These are phyloP conservation scores for Epithele typhae DNA, from an alignment of 768 basidiomycete species.

Conservation along the genomic window DNA sequence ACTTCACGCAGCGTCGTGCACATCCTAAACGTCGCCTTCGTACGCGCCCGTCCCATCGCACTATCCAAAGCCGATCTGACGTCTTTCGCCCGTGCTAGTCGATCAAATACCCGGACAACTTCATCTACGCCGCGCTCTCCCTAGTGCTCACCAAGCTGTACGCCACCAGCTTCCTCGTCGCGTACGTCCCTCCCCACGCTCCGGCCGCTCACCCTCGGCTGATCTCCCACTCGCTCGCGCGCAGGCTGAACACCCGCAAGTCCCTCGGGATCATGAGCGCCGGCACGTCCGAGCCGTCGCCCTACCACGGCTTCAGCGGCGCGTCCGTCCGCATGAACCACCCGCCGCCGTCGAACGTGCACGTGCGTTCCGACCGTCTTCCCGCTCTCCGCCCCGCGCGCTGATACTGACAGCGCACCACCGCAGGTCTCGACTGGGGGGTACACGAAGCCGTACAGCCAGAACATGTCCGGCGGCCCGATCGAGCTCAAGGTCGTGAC, in stretches of 20 bases:
- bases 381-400: not conserved
- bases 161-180: slow-evolving; percentile 5
- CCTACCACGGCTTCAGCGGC: not conserved
- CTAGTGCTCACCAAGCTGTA: slow-evolving; percentile 3
- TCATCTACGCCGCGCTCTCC: slow-evolving; percentile 3
- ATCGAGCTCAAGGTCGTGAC: slow-evolving; percentile 5
- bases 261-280: not conserved
- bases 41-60: not conserved
- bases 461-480: not conserved
- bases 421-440: not conserved
- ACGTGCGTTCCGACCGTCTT: not conserved
- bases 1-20: slow-evolving; percentile 1
- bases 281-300: too few species aligned
- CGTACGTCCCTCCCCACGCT: not conserved
- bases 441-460: not conserved
- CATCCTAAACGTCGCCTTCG: slow-evolving; percentile 4
- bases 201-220: not conserved
- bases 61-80: not conserved
- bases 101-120: slow-evolving; percentile 1
- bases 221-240: not conserved
- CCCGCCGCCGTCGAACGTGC: not conserved
- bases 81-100: not conserved
- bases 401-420: not conserved
- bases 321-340: not conserved
- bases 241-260: slow-evolving; percentile 3